A percentile compares a stretch with the other conserved stretches of the same genome.
These are phyloP conservation scores for Isabelozyma rhagii DNA, from an alignment of 805 yeast species.

Conservation along the genomic window DNA sequence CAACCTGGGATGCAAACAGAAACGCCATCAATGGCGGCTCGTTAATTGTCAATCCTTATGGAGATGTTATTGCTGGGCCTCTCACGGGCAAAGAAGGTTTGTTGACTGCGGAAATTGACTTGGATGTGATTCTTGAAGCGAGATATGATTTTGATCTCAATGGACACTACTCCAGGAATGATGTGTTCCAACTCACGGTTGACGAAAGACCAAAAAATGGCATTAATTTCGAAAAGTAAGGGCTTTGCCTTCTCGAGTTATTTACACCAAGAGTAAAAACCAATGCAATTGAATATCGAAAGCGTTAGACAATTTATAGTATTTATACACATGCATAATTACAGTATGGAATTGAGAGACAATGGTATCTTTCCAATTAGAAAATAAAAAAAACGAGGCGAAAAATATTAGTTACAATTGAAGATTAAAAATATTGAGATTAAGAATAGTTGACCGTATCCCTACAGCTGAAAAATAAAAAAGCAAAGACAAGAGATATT, in stretches of 20 bases:
- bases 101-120: slow-evolving; percentile 37
- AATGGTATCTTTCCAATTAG: no score
- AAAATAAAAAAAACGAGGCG: no score
- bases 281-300: no score
- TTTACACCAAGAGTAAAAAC: neutral
- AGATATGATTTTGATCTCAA: slow-evolving; percentile 40
- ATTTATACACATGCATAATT: no score
- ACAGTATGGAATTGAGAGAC: no score
- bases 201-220: slow-evolving; percentile 21
- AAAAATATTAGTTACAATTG: no score
- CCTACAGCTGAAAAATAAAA: no score
- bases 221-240: neutral
- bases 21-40: slow-evolving; percentile 34
- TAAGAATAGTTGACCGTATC: no score
- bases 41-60: slow-evolving; percentile 28
- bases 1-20: slow-evolving; percentile 16
- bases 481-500: no score
- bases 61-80: slow-evolving; percentile 36
- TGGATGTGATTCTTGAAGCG: slow-evolving; percentile 33
- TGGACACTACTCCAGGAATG: slow-evolving; percentile 41
- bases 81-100: slow-evolving; percentile 39
- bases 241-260: neutral
- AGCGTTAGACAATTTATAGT: no score
- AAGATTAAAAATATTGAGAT: no score
- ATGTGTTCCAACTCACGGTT: slow-evolving; percentile 40